A percentile compares a stretch with the other conserved stretches of the same genome.
Conservation (phyloP, 2,329 filamentous ascomycete species). For the Rasamsonia emersonii region DNA sequence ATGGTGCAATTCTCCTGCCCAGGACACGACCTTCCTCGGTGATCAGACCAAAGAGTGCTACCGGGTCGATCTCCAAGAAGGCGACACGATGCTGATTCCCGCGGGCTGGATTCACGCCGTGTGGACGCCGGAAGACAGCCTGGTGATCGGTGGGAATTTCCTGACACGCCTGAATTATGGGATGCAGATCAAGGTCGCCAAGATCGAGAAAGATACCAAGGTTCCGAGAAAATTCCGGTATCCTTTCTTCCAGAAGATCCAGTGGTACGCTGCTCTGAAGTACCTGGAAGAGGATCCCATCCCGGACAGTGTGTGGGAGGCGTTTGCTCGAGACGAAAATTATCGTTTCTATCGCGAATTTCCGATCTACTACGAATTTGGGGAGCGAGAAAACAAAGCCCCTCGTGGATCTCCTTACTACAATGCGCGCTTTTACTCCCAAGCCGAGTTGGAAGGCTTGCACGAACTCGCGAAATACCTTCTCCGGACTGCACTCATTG, state of each 20-base stretch:
- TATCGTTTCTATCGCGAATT: slow-evolving; percentile 45
- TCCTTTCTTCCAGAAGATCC: slow-evolving; percentile 60
- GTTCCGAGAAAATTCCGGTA: slow-evolving; percentile 59
- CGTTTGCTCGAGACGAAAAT: slow-evolving; percentile 47
- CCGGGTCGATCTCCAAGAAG: slow-evolving; percentile 55
- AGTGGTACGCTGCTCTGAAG: slow-evolving; percentile 58
- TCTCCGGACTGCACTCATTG: slow-evolving; percentile 54
- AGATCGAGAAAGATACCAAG: slow-evolving; percentile 60
- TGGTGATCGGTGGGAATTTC: slow-evolving; percentile 65
- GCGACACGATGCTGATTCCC: slow-evolving; percentile 63
- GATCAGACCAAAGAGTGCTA: slow-evolving; percentile 59
- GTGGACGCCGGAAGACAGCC: slow-evolving; percentile 60
- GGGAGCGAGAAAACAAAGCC: slow-evolving; percentile 44
- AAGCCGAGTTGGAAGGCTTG: slow-evolving; percentile 53
- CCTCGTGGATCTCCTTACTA: slow-evolving; percentile 45
- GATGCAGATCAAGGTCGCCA: slow-evolving; percentile 57
- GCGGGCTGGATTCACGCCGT: slow-evolving; percentile 66
- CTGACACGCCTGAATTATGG: slow-evolving; percentile 56
- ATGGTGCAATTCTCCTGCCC: slow-evolving; percentile 59
- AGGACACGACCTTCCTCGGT: slow-evolving; percentile 58
- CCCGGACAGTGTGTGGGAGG: slow-evolving; percentile 47
- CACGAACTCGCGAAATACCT: slow-evolving; percentile 53
- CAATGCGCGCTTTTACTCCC: slow-evolving; percentile 54
- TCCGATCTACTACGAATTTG: slow-evolving; percentile 52
- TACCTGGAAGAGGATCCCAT: slow-evolving; percentile 58